Percentiles rank a stretch among this genome's conserved stretches.
Conservation (phyloP, 2,329 filamentous ascomycete species). For the Fusarium sp. region DNA sequence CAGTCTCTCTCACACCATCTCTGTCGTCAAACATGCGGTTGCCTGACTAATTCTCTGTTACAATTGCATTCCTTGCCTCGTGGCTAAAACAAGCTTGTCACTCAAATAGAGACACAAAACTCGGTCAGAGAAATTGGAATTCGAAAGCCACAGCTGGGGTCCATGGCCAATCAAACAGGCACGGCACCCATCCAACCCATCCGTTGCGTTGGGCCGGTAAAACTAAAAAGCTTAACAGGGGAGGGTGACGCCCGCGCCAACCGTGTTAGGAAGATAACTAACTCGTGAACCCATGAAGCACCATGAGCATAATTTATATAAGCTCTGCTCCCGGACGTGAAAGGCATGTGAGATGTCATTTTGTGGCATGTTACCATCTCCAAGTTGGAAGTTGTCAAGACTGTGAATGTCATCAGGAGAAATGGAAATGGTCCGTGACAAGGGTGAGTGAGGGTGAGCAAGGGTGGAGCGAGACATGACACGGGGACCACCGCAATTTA, state of each 20-base stretch:
- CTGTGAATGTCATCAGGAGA: constrained; percentile 6
- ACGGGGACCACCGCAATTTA: constrained; percentile 15
- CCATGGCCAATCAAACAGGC: constrained; percentile 6
- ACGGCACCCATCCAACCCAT: neutral
- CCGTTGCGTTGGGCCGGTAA: constrained; percentile 6
- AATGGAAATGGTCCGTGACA: too few relatives aligned
- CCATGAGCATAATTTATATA: neutral
- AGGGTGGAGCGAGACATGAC: too few relatives aligned
- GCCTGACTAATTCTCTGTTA: neutral
- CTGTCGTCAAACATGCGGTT: neutral
- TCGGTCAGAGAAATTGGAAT: neutral
- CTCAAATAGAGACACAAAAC: neutral
- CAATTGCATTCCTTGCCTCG: too few relatives aligned
- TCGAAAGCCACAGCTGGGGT: neutral
- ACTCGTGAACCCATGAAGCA: neutral
- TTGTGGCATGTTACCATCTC: neutral
- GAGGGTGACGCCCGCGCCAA: neutral
- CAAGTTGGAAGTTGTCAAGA: neutral
- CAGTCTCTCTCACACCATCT: neutral
- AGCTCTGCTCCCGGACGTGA: neutral
- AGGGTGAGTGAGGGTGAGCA: too few relatives aligned
- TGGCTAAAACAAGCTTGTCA: neutral
- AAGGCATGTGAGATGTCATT: constrained; percentile 11
- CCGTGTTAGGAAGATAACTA: constrained; percentile 3
- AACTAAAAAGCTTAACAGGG: neutral